Evolutionary conservation across 2,329 filamentous ascomycete genomes (phyloP).

Genomic region (Cladosporium sp.): DNA sequence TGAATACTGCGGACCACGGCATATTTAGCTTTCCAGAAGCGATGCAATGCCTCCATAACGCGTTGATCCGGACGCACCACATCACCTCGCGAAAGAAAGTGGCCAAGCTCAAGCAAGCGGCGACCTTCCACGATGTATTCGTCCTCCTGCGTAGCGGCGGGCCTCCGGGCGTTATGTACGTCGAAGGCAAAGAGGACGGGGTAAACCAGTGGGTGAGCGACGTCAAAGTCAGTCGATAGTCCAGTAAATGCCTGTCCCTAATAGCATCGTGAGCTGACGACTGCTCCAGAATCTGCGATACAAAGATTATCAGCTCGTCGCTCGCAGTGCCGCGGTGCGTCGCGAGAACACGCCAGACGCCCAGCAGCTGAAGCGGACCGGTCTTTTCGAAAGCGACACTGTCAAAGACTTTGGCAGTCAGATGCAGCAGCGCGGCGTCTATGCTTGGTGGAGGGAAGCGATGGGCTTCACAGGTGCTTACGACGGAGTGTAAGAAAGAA

Average conservation of each 20-base stretch:
- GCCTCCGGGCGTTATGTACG: conserved; percentile 74
- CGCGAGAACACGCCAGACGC: conserved; percentile 14
- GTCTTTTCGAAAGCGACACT: conserved; percentile 55
- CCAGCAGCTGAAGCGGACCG: conserved; percentile 20
- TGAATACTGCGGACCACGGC: not conserved
- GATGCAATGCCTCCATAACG: conserved; percentile 36
- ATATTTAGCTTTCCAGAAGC: not conserved
- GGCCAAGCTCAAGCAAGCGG: conserved; percentile 59
- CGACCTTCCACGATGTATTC: conserved; percentile 56
- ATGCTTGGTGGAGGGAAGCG: conserved; percentile 62
- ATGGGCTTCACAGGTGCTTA: conserved; percentile 52
- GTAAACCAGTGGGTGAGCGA: conserved; percentile 61
- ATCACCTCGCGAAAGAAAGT: conserved; percentile 78
- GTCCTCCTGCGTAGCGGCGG: conserved; percentile 65
- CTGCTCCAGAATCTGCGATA: conserved; percentile 52
- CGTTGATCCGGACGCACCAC: conserved; percentile 73
- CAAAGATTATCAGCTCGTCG: conserved; percentile 66
- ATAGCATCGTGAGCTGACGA: not conserved
- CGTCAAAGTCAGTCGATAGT: conserved; percentile 47
- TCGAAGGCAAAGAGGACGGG: conserved; percentile 55
- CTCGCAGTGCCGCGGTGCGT: conserved; percentile 45
- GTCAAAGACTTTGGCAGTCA: conserved; percentile 60
- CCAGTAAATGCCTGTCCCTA: no score
- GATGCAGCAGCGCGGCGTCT: conserved; percentile 59
- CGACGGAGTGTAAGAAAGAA: not conserved